Conservation (phyloP, 176 grass and related monocot genomes). For the Elymus sibiricus region DNA sequence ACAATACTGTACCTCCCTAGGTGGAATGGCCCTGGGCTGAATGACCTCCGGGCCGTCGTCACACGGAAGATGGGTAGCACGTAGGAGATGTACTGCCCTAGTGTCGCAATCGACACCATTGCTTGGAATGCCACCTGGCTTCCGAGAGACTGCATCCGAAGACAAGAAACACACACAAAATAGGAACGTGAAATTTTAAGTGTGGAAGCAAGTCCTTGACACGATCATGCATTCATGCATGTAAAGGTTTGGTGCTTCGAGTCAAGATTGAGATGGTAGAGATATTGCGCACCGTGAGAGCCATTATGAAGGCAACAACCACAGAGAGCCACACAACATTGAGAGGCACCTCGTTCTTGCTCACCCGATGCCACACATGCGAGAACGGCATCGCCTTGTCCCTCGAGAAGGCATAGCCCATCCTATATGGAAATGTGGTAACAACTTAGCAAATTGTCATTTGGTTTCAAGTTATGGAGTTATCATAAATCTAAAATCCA, state of each 20-base stretch:
- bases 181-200: too few relatives aligned
- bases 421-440: slow-evolving; percentile 27
- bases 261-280: too few relatives aligned
- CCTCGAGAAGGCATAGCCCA: slow-evolving; percentile 85
- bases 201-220: too few relatives aligned
- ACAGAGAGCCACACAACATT: slow-evolving; percentile 88
- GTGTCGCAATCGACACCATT: slow-evolving; percentile 96
- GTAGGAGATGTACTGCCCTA: slow-evolving; percentile 82
- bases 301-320: slow-evolving; percentile 33
- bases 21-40: slow-evolving; percentile 67
- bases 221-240: too few relatives aligned
- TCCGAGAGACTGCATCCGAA: slow-evolving; percentile 51
- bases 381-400: slow-evolving; percentile 89
- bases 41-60: slow-evolving; percentile 60
- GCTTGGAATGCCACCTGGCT: slow-evolving; percentile 95
- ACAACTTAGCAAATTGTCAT: too few relatives aligned
- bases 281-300: too few relatives aligned
- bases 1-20: slow-evolving; percentile 57
- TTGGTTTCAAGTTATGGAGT: too few relatives aligned
- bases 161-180: too few relatives aligned
- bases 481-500: too few relatives aligned
- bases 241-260: too few relatives aligned
- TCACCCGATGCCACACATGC: slow-evolving; percentile 74
- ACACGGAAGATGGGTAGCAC: slow-evolving; percentile 78
- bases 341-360: slow-evolving; percentile 63